Evolutionary conservation across 371 early-diverging fungal genomes (phyloP), one percentile per base, ranked within the genome.

Genomic region (Circinella umbellata): DNA sequence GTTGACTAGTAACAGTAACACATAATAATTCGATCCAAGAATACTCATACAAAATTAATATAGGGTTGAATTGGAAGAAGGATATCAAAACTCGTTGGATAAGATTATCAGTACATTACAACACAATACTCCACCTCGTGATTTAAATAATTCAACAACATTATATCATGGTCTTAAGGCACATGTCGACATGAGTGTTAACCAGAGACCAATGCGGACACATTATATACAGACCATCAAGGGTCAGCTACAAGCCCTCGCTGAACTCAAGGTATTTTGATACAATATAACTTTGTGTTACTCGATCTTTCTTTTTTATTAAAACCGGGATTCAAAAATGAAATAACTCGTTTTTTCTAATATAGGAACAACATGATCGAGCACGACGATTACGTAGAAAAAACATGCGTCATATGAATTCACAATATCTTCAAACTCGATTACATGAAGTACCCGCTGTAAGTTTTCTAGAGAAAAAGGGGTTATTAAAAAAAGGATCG

Each of bases 41-140:
- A 5, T n/a, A 51, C 51, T 51, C 51, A 51, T 51, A 15, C 6
- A 51, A 14, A n/a, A 51, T 8, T 4, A 17, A n/a, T 13, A 18
- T 61, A 74, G 74, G 4, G 64, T 75, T 60, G 75, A 75, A 51
- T 55, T 75, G 54, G 75, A 75, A 60, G 75, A 75, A 68, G 71
- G 75, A 35, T 75, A 75, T 63, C 75, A 71, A 20, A 68, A 61
- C 34, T 71, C 71, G 11, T 54, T 75, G 51, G 71, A 49, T 48
- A 37, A 51, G 27, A 75, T 75, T n/a, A 67, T 65, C 3, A 27
- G 57, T 10, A 36, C 70, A 37, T 37, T 75, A 18, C 59, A 69
- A 15, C 68, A 71, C 27, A n/a, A 8, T 13, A 42, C n/a, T 39
- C 64, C 47, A 10, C 37, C 61, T 36, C 48, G 63, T 9, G 64